Conservation (phyloP, 2,329 filamentous ascomycete species). For the Aureobasidium lini region DNA sequence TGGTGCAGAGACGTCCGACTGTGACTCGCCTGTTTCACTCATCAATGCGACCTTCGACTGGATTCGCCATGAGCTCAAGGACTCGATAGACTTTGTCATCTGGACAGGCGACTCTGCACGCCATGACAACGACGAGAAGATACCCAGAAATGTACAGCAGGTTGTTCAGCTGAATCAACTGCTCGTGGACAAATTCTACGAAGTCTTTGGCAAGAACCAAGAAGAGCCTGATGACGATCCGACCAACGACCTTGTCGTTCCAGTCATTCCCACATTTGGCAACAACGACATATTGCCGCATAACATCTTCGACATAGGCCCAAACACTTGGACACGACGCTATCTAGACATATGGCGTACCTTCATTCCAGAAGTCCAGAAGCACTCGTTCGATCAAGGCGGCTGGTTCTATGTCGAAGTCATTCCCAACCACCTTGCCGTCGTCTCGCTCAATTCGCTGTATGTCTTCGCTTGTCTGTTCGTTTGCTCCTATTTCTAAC, state of each 20-base stretch:
- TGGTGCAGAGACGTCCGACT: slow-evolving; percentile 79
- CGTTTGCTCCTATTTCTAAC: neutral
- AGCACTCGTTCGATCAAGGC: slow-evolving; percentile 82
- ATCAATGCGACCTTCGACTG: slow-evolving; percentile 85
- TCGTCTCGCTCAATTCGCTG: slow-evolving; percentile 92
- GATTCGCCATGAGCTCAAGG: slow-evolving; percentile 50
- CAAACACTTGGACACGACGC: slow-evolving; percentile 74
- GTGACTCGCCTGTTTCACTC: slow-evolving; percentile 74
- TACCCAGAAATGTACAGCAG: slow-evolving; percentile 67
- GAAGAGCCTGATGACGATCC: slow-evolving; percentile 42
- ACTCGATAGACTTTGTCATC: slow-evolving; percentile 33
- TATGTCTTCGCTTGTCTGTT: slow-evolving; percentile 20
- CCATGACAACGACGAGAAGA: slow-evolving; percentile 35
- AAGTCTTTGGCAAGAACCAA: slow-evolving; percentile 58
- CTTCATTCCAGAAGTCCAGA: slow-evolving; percentile 88
- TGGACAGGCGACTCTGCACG: slow-evolving; percentile 34
- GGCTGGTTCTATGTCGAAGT: slow-evolving; percentile 95
- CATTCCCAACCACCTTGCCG: slow-evolving; percentile 73
- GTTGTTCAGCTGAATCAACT: slow-evolving; percentile 71
- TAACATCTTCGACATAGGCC: slow-evolving; percentile 81
- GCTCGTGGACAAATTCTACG: slow-evolving; percentile 67
- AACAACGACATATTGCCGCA: slow-evolving; percentile 98
- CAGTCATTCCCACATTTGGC: slow-evolving; percentile 82
- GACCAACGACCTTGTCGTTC: slow-evolving; percentile 59
- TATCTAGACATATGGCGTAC: slow-evolving; percentile 73